A percentile compares a stretch with the other conserved stretches of the same genome.
Evolutionary conservation across 495 filamentous ascomycete species (phyloP).

Genomic region (Beverwykella pulmonaria): DNA sequence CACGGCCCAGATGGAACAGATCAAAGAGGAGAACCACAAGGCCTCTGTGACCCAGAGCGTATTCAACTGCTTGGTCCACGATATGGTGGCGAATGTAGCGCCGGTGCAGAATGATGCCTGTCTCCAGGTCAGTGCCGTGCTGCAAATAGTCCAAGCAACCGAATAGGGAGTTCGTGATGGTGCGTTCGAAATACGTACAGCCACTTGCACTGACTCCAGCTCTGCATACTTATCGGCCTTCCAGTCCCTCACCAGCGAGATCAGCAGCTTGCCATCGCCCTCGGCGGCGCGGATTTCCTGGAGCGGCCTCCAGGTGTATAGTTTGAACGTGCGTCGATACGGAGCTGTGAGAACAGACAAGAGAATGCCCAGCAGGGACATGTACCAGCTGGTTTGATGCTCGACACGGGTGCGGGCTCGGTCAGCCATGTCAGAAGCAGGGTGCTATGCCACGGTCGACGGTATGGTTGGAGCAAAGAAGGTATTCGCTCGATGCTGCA

Average conservation of each 20-base stretch:
- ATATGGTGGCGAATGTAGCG: slow-evolving; percentile 24
- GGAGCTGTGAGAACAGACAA: slow-evolving; percentile 23
- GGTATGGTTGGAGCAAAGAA: neutral
- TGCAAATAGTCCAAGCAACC: neutral
- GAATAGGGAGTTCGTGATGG: neutral
- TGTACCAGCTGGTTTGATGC: neutral
- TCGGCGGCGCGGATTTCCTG: slow-evolving; percentile 15
- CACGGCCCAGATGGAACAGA: slow-evolving; percentile 34
- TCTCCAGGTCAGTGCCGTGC: neutral
- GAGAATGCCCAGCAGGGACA: neutral
- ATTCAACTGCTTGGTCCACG: slow-evolving; percentile 17
- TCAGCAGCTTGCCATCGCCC: slow-evolving; percentile 8
- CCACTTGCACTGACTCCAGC: slow-evolving; percentile 36
- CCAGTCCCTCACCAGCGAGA: slow-evolving; percentile 16
- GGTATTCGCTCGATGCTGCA: too few relatives aligned
- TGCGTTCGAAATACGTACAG: slow-evolving; percentile 9
- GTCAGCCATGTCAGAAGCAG: neutral
- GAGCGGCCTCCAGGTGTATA: slow-evolving; percentile 36
- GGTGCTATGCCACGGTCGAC: neutral
- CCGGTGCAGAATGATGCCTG: slow-evolving; percentile 34
- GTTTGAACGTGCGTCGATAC: slow-evolving; percentile 33
- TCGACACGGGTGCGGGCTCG: neutral
- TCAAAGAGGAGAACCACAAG: slow-evolving; percentile 28
- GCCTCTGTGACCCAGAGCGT: slow-evolving; percentile 24
- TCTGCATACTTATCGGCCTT: slow-evolving; percentile 33